Evolutionary conservation across 2,329 filamentous ascomycete species (phyloP).

Genomic region (Penicillium sp.): DNA sequence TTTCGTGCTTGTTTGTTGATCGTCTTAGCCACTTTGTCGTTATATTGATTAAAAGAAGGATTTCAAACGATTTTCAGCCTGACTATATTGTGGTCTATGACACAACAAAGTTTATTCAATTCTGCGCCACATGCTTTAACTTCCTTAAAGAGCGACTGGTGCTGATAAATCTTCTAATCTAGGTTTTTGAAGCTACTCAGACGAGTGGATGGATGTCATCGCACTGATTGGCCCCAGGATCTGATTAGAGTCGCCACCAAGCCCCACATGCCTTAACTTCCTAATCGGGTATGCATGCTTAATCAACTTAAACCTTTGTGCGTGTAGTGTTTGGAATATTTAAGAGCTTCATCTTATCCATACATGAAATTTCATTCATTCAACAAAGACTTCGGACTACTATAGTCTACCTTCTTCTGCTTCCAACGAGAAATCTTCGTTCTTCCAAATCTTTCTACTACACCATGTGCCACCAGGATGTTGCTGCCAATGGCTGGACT

Average conservation of each 20-base stretch:
- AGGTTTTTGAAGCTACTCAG: too few species aligned
- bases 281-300: background rate
- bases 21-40: background rate
- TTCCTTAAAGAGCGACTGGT: background rate
- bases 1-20: background rate
- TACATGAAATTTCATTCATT: background rate
- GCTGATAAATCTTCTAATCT: background rate
- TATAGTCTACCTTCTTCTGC: background rate
- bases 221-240: too few species aligned
- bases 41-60: background rate
- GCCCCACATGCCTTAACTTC: slow-evolving; percentile 2
- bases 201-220: too few species aligned
- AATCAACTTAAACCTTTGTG: background rate
- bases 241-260: too few species aligned
- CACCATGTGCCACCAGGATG: slow-evolving; percentile 20
- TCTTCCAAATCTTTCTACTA: background rate
- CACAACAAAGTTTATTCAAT: too few species aligned
- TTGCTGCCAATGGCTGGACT: slow-evolving; percentile 22
- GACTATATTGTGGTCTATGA: too few species aligned
- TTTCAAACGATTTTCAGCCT: too few species aligned
- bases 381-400: background rate
- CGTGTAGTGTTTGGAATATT: background rate
- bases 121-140: background rate
- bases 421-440: background rate
- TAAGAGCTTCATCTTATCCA: background rate